Evolutionary conservation across 2,329 filamentous ascomycete species (phyloP).

Genomic region (Fulvia fulva): DNA sequence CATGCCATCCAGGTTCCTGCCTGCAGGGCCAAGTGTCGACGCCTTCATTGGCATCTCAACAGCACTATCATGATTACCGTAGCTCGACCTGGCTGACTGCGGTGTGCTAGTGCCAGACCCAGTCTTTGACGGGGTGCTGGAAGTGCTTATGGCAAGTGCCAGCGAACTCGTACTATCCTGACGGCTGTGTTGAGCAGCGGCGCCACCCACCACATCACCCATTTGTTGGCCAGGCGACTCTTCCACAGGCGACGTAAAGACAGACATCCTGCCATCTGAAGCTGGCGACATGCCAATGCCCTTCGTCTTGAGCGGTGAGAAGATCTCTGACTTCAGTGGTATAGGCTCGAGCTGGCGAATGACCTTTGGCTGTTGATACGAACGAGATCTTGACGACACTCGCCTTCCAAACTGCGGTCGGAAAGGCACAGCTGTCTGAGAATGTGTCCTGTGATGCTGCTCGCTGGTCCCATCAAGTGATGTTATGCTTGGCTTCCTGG

Average conservation of each 20-base stretch:
- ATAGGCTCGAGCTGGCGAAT: slow-evolving; percentile 28
- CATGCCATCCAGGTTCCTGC: slow-evolving; percentile 9
- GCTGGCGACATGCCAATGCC: slow-evolving; percentile 14
- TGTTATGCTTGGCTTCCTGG: slow-evolving; percentile 7
- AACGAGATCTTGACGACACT: slow-evolving; percentile 25
- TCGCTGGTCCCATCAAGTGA: slow-evolving; percentile 16
- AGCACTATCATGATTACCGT: slow-evolving; percentile 18
- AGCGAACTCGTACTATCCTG: slow-evolving; percentile 13
- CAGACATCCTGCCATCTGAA: slow-evolving; percentile 11
- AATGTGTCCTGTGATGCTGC: slow-evolving; percentile 22
- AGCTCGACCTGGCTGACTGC: slow-evolving; percentile 8
- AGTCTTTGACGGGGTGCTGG: slow-evolving; percentile 8
- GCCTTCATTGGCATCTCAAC: slow-evolving; percentile 10
- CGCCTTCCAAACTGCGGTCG: slow-evolving; percentile 25
- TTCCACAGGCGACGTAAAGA: slow-evolving; percentile 19
- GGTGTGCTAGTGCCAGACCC: slow-evolving; percentile 9
- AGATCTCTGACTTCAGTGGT: slow-evolving; percentile 32
- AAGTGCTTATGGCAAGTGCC: slow-evolving; percentile 4
- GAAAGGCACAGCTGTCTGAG: slow-evolving; percentile 27
- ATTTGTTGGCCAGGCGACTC: slow-evolving; percentile 10
- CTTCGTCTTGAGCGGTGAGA: slow-evolving; percentile 33
- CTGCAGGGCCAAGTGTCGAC: background rate
- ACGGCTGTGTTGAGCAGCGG: slow-evolving; percentile 8
- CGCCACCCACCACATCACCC: slow-evolving; percentile 9
- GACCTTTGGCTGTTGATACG: slow-evolving; percentile 31